phyloP scores from a whole-genome alignment of 139 green algal genomes.

The Nannochloris sp. region DNA sequence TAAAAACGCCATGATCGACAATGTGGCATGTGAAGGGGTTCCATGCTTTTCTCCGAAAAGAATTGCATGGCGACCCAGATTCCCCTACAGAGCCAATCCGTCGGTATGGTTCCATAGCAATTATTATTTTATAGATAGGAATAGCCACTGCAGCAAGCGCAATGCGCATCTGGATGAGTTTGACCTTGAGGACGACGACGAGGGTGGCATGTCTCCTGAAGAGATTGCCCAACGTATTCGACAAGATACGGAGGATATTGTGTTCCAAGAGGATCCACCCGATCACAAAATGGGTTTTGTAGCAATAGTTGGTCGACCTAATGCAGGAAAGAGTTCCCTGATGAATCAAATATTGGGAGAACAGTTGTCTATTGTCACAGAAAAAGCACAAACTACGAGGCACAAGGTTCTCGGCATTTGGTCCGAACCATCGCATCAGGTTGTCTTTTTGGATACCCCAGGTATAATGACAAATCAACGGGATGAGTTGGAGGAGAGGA shows the following conservation, averaged over 20 bases:
- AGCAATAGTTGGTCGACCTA: slow-evolving; percentile 77
- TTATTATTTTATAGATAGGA: not conserved
- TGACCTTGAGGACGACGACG: not conserved
- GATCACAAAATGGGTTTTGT: slow-evolving; percentile 68
- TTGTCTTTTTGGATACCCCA: slow-evolving; percentile 90
- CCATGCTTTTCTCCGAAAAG: not conserved
- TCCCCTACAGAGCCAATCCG: too few species aligned
- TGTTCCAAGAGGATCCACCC: slow-evolving; percentile 30
- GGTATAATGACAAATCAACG: slow-evolving; percentile 61
- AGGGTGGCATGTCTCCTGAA: not conserved
- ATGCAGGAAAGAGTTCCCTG: slow-evolving; percentile 88
- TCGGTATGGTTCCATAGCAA: not conserved
- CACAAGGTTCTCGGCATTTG: slow-evolving; percentile 84
- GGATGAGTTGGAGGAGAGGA: slow-evolving; percentile 81
- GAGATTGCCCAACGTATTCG: not conserved
- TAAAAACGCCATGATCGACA: not conserved
- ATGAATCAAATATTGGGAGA: slow-evolving; percentile 88
- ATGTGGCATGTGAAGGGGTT: not conserved
- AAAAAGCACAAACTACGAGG: slow-evolving; percentile 90
- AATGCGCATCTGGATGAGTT: not conserved
- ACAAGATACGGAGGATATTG: not conserved
- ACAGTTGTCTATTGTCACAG: slow-evolving; percentile 89
- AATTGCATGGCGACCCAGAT: not conserved
- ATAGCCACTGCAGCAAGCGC: not conserved
- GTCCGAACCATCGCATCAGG: slow-evolving; percentile 42